A percentile compares a stretch with the other conserved stretches of the same genome.
Conservation (phyloP, 345 rosid genomes). For the Conringia planisiliqua region DNA sequence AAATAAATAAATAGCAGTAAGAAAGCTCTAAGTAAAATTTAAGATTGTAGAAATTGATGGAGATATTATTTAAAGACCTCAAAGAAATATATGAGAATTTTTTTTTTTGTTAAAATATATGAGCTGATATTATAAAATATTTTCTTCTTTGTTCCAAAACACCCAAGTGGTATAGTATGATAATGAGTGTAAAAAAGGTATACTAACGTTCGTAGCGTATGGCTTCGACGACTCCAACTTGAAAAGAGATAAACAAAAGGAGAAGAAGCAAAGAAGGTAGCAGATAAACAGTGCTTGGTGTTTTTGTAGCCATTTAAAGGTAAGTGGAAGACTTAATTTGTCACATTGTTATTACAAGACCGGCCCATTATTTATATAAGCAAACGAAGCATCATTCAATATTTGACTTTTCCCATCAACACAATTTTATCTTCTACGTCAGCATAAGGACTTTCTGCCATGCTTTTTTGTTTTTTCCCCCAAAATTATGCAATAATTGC, state of each 20-base stretch:
- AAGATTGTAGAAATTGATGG: too few relatives aligned
- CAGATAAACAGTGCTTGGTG: background rate
- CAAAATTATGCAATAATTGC: background rate
- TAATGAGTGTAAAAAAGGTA: background rate
- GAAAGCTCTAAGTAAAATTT: too few relatives aligned
- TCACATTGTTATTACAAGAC: background rate
- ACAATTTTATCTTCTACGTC: background rate
- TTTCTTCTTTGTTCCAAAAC: background rate
- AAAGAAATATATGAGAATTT: background rate
- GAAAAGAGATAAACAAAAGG: background rate
- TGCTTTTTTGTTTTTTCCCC: background rate
- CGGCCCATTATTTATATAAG: background rate
- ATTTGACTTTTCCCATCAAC: background rate
- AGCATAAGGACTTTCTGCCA: background rate
- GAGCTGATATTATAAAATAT: background rate
- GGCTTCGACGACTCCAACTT: background rate
- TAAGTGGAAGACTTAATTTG: background rate
- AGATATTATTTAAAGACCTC: background rate
- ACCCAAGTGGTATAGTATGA: background rate
- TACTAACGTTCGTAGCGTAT: background rate
- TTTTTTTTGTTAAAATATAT: too few relatives aligned
- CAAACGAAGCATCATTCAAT: background rate
- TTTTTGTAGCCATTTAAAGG: background rate
- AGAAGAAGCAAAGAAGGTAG: background rate
- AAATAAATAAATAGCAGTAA: too few relatives aligned